Evolutionary conservation across 805 yeast genomes (phyloP), one percentile per base, ranked within the genome.

Genomic region (Sugiyamaella qingdaonensis): DNA sequence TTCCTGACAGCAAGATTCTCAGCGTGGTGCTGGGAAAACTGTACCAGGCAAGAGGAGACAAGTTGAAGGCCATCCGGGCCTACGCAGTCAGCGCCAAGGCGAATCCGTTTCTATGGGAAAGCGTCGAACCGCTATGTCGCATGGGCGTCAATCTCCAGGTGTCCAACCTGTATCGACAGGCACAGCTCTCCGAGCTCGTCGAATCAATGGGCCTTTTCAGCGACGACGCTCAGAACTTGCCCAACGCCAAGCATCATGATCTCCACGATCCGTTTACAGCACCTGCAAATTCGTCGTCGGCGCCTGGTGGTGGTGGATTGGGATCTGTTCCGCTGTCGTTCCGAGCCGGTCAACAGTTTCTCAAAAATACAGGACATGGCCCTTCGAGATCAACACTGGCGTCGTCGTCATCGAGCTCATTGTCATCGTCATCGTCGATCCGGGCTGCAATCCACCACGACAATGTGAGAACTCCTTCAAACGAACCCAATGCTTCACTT

Each of bases 61-160:
- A 73, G 4, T 79, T 81, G 58, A 82, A 84, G 53, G 83, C 94
- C 53, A 77, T 86, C 0, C 69, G 84, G 46, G 79, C 81, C 61
- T 87, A 84, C 65, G 77, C 88, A 0, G 80, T 78, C 58, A 88
- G 92, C 0, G 74, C 89, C 53, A 80, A 81, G 54, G 69, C 76
- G 57, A 87, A 94, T 64, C 96, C 95, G 14, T 88, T 75, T 64
- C 76, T 89, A 39, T 89, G 94, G 79, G 97, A 89, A 64, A 89
- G 97, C 0, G 83, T 88, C 58, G 88, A 84, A 58, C 84, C 84
- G 42, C 71, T 94, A 46, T 82, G 89, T 61, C 75, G 76, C 46
- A 71, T 85, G 70, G 94, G 95, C 10, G 88, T 85, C 16, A 79
- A 79, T 54, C 76, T 89, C 16, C 80, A 82, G 54, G 81, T 84